Evolutionary conservation across 495 filamentous ascomycete genomes (phyloP), one percentile per base, ranked within the genome.

Genomic region (Niebla homalea): DNA sequence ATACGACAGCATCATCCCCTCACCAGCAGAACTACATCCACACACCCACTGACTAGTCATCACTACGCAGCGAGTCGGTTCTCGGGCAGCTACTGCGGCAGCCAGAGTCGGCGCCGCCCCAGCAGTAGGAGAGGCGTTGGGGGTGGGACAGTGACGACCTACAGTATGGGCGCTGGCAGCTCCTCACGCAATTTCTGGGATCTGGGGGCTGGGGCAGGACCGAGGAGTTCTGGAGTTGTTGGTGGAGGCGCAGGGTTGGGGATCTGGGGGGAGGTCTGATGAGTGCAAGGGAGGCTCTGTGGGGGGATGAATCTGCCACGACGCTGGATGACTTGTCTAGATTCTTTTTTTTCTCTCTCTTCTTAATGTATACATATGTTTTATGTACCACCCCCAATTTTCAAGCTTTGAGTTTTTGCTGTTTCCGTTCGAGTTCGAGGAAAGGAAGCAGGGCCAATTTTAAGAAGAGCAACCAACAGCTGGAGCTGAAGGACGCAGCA

Each of bases 1-100:
- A 87, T 95, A 41, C 74, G 87, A 26, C 85, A 87, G 54, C 81
- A 90, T 58, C 89, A 95, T 50, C 89, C 89, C 2, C 77, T 94
- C 22, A 77, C 89, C 22, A 94, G 49, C 89, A 89, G n/a, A 2
- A 76, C 90, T 21, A 76, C 18, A 77, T 77, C 18, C 58, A 68
- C 51, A 19, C 68, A 62, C 29, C 60, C 67, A 67, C 59, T 64
- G 66, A 50, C 60, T 67, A 48, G 60, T 67, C 68, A 56, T 48
- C 72, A 52, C 61, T 74, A 41, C 35, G 69, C 19, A 52, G 63
- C 11, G 63, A 54, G 50, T 67, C 76, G 80, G 47, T 75, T 77
- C 16, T 71, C 70, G 43, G 74, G 69, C 59, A 79, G 65, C 12
- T 87, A 83, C 58, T 90, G 85, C 64, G 87, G 85, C 7, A 86